Evolutionary conservation across 2,329 filamentous ascomycete species (phyloP).

Genomic region (Dactylonectria macrodidyma): DNA sequence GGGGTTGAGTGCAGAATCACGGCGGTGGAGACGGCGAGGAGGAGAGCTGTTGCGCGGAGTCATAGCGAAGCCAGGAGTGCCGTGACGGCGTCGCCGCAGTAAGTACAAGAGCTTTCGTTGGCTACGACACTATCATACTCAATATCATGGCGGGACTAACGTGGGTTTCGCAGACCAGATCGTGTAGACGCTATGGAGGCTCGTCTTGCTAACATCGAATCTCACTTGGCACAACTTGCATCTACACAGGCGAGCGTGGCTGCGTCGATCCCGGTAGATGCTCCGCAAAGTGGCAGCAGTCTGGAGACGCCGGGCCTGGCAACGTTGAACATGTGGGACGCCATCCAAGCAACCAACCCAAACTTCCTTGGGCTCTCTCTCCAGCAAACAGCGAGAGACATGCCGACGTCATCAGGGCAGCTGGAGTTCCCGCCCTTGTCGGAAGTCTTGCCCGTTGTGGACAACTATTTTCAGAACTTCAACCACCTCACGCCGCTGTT

Average conservation of each 20-base stretch:
- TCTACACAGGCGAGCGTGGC: background rate
- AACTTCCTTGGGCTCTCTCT: background rate
- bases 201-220: constrained; percentile 39
- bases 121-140: background rate
- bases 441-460: constrained; percentile 38
- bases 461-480: constrained; percentile 40
- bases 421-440: constrained; percentile 36
- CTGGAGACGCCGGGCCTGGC: background rate
- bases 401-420: constrained; percentile 8
- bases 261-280: background rate
- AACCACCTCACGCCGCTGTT: constrained; percentile 51
- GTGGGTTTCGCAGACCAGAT: constrained; percentile 25
- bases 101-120: background rate
- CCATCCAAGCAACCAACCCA: background rate
- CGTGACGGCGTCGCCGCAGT: constrained; percentile 3
- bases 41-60: constrained; percentile 24
- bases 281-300: background rate
- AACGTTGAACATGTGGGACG: background rate
- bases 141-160: background rate
- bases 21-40: constrained; percentile 9
- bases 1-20: constrained; percentile 49
- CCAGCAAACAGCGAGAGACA: background rate
- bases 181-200: constrained; percentile 37
- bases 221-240: constrained; percentile 26
- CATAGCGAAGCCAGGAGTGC: background rate